These are phyloP conservation scores for Malassezia psittaci DNA, from an alignment of 1,284 basidiomycete genomes.

Conservation along the genomic window DNA sequence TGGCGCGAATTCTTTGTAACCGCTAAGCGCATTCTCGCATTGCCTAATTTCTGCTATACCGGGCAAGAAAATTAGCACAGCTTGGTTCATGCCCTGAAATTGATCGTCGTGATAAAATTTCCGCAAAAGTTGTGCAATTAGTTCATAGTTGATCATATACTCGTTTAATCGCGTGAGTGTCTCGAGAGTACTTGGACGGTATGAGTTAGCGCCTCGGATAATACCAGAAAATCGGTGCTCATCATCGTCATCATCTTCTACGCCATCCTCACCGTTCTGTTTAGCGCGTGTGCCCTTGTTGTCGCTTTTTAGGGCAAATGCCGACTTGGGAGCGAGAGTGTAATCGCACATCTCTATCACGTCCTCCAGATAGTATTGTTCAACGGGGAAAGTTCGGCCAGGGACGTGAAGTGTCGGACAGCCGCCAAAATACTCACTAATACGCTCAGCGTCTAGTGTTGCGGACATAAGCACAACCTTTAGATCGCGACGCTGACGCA, in stretches of 20 bases:
- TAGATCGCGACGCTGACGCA: slow-evolving; percentile 68
- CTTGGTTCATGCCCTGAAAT: slow-evolving; percentile 61
- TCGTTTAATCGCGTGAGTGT: slow-evolving; percentile 84
- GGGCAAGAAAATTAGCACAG: slow-evolving; percentile 86
- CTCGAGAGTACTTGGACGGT: slow-evolving; percentile 61
- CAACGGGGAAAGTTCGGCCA: slow-evolving; percentile 93
- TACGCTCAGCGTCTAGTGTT: slow-evolving; percentile 82
- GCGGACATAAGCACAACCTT: slow-evolving; percentile 97
- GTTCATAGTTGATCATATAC: slow-evolving; percentile 57
- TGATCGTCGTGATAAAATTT: slow-evolving; percentile 56
- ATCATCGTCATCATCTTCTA: slow-evolving; percentile 68
- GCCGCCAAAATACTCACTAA: slow-evolving; percentile 81
- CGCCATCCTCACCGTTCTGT: slow-evolving; percentile 53
- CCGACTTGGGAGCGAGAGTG: slow-evolving; percentile 64
- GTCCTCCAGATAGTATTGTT: slow-evolving; percentile 79
- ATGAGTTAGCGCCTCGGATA: slow-evolving; percentile 54
- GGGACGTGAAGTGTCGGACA: slow-evolving; percentile 72
- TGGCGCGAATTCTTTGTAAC: slow-evolving; percentile 66
- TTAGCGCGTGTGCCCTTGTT: slow-evolving; percentile 53
- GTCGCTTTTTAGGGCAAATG: slow-evolving; percentile 66
- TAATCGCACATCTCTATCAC: slow-evolving; percentile 79
- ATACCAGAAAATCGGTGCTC: slow-evolving; percentile 47
- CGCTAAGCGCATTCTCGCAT: slow-evolving; percentile 68
- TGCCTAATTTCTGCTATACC: slow-evolving; percentile 74
- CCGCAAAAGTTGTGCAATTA: slow-evolving; percentile 72